These are phyloP conservation scores for Perkinsus chesapeaki DNA, from an alignment of 169 alveolate species.

Conservation along the genomic window DNA sequence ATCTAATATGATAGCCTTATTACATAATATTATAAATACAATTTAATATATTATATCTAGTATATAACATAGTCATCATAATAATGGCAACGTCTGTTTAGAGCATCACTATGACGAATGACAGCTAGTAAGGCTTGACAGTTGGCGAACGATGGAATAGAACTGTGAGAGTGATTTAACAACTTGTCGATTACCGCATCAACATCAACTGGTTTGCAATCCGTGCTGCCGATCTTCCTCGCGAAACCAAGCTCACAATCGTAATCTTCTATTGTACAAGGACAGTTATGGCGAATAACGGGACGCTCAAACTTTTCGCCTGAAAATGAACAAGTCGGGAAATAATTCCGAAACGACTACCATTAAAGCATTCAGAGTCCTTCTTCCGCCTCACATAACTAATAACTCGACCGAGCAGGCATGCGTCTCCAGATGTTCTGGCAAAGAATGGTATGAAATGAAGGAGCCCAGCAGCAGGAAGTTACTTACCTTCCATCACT, in stretches of 20 bases:
- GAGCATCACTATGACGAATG: too few species aligned
- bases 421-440: constrained; percentile 60
- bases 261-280: constrained; percentile 91
- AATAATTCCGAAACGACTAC: constrained; percentile 20
- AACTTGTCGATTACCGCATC: background rate
- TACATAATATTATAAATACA: too few species aligned
- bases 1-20: too few species aligned
- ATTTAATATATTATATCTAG: too few species aligned
- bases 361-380: constrained; percentile 93
- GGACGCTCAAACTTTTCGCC: constrained; percentile 81
- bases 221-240: constrained; percentile 65
- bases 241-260: constrained; percentile 94
- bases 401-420: constrained; percentile 82
- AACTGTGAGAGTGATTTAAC: too few species aligned
- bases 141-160: too few species aligned
- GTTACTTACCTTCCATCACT: constrained; percentile 24
- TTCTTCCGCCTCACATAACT: constrained; percentile 88
- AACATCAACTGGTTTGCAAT: constrained; percentile 46
- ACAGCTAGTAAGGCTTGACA: too few species aligned
- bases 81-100: too few species aligned
- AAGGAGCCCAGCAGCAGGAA: background rate
- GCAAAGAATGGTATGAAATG: background rate
- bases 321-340: background rate
- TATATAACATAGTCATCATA: too few species aligned
- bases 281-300: constrained; percentile 75